Conservation (phyloP, 768 basidiomycete genomes). For the Chalciporus sphaerocephalus region DNA sequence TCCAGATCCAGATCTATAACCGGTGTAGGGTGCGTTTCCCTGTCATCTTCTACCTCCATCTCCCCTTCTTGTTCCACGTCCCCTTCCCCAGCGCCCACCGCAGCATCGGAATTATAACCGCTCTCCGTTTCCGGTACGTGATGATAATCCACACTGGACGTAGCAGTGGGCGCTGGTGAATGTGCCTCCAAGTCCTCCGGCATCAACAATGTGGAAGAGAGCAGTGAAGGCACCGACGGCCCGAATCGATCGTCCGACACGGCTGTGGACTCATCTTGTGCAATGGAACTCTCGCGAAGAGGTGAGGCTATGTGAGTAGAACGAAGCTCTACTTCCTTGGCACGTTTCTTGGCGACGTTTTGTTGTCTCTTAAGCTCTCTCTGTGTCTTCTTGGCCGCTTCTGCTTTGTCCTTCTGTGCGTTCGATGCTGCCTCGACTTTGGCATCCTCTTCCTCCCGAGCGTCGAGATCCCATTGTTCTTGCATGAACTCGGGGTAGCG, state of each 20-base stretch:
- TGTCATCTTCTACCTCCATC: constrained; percentile 20
- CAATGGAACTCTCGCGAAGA: constrained; percentile 28
- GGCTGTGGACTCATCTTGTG: constrained; percentile 25
- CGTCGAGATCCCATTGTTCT: constrained; percentile 78
- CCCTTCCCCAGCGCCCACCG: constrained; percentile 29
- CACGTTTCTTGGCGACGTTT: constrained; percentile 48
- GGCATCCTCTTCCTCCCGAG: constrained; percentile 70
- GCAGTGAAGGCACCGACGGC: constrained; percentile 24
- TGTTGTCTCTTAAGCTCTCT: constrained; percentile 48
- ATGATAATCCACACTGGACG: constrained; percentile 44
- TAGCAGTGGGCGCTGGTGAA: constrained; percentile 50
- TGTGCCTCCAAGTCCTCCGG: constrained; percentile 32
- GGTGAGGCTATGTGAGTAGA: constrained; percentile 23
- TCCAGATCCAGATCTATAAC: constrained; percentile 28
- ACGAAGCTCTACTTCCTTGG: constrained; percentile 35
- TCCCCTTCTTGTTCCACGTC: constrained; percentile 26
- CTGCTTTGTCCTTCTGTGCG: constrained; percentile 43
- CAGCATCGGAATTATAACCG: constrained; percentile 52
- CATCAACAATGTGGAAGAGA: constrained; percentile 20
- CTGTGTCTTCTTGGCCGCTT: constrained; percentile 35
- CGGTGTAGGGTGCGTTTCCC: constrained; percentile 20
- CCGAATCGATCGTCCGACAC: constrained; percentile 27
- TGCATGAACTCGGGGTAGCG: constrained; percentile 81
- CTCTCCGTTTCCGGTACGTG: constrained; percentile 43
- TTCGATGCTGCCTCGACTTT: constrained; percentile 40